Evolutionary conservation across 805 yeast genomes (phyloP).

Genomic region (Saccharomycopsis microspora): DNA sequence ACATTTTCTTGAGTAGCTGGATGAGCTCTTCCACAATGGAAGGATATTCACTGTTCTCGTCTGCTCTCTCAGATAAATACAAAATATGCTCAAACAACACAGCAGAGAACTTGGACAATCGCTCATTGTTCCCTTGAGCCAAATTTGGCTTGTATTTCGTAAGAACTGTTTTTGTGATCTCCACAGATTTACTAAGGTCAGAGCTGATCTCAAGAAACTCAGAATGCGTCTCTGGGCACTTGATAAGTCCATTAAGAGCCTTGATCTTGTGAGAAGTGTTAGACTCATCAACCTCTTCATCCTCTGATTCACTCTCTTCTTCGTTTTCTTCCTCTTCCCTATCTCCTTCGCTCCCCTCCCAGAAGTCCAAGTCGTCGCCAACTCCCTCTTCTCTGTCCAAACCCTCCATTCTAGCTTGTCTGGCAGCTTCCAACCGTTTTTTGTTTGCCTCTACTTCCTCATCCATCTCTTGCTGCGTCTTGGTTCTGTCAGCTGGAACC

Average conservation of each 20-base stretch:
- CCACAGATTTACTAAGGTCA: constrained; percentile 30
- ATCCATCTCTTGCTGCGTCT: constrained; percentile 60
- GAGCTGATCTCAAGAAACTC: constrained; percentile 28
- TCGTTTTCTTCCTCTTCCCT: constrained; percentile 24
- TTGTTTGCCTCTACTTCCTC: constrained; percentile 49
- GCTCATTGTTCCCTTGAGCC: constrained; percentile 73
- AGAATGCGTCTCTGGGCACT: constrained; percentile 39
- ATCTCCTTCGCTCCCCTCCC: constrained; percentile 38
- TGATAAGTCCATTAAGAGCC: constrained; percentile 13
- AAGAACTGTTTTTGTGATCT: constrained; percentile 43
- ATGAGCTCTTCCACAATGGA: constrained; percentile 32
- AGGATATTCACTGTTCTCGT: constrained; percentile 26
- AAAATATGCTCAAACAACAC: constrained; percentile 55
- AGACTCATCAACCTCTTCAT: constrained; percentile 26
- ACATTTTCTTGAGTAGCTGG: constrained; percentile 39
- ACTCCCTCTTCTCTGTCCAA: constrained; percentile 36
- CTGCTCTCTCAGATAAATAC: constrained; percentile 26
- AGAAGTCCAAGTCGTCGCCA: constrained; percentile 60
- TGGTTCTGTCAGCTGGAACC: constrained; percentile 72
- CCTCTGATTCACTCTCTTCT: constrained; percentile 24
- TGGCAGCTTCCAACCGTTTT: constrained; percentile 53
- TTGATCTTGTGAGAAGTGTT: constrained; percentile 15
- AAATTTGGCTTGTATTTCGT: constrained; percentile 61
- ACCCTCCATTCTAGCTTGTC: constrained; percentile 69
- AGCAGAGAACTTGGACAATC: constrained; percentile 49